Percentiles rank a stretch among this genome's conserved stretches.
These are phyloP conservation scores for Syzygium grande DNA, from an alignment of 345 rosid species.

Conservation along the genomic window DNA sequence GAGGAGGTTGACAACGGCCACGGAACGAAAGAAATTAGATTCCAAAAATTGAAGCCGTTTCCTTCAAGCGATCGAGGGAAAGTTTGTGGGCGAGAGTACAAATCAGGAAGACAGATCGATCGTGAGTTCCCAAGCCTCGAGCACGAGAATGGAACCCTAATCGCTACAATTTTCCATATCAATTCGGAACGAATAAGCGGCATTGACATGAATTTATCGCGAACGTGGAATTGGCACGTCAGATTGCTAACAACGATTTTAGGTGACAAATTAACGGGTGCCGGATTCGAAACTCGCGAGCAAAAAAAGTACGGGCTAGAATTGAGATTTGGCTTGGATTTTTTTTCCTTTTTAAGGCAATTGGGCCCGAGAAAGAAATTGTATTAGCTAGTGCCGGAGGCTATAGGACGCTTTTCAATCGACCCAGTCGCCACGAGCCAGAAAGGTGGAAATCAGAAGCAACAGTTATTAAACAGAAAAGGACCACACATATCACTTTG, in stretches of 20 bases:
- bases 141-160: neutral
- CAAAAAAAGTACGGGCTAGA: neutral
- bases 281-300: neutral
- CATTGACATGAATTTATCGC: neutral
- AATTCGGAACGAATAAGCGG: too few relatives aligned
- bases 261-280: neutral
- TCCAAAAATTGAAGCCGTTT: neutral
- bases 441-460: neutral
- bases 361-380: neutral
- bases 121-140: accelerated
- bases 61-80: neutral
- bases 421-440: neutral
- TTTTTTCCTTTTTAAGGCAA: neutral
- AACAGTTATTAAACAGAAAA: neutral
- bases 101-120: neutral
- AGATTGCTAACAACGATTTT: accelerated
- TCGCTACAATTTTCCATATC: neutral
- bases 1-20: neutral
- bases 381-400: neutral
- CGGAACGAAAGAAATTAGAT: neutral
- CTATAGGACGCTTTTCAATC: neutral
- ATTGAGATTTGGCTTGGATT: neutral
- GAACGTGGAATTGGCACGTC: neutral
- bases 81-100: neutral
- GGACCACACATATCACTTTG: neutral